Evolutionary conservation across 2,329 filamentous ascomycete species (phyloP).

Genomic region (Penicillium sp.): DNA sequence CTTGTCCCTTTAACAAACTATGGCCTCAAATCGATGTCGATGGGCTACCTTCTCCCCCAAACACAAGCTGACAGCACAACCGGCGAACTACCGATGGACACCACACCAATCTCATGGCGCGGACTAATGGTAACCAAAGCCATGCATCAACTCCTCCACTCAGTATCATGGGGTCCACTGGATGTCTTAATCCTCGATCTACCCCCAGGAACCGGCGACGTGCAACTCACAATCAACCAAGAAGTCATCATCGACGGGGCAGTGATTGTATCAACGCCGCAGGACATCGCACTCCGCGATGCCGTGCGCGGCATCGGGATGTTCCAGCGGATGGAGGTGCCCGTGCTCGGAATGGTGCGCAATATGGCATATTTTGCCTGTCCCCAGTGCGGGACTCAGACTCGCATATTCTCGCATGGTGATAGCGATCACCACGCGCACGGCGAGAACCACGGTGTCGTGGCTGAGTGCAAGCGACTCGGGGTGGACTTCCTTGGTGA

Average conservation of each 20-base stretch:
- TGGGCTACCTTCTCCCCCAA: conserved; percentile 77
- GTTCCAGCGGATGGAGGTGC: conserved; percentile 80
- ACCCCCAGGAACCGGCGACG: conserved; percentile 91
- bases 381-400: conserved; percentile 70
- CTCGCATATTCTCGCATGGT: conserved; percentile 66
- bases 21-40: conserved; percentile 96
- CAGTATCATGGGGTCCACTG: conserved; percentile 88
- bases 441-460: conserved; percentile 58
- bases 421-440: conserved; percentile 24
- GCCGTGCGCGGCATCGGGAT: conserved; percentile 89
- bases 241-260: conserved; percentile 82
- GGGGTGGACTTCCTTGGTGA: conserved; percentile 80
- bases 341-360: conserved; percentile 78
- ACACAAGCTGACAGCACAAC: conserved; percentile 27
- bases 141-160: conserved; percentile 88
- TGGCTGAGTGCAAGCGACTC: conserved; percentile 66
- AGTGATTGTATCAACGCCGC: conserved; percentile 87
- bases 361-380: conserved; percentile 88
- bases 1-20: conserved; percentile 88
- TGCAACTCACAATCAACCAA: conserved; percentile 94
- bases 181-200: conserved; percentile 88
- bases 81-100: conserved; percentile 39
- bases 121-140: conserved; percentile 98
- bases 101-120: conserved; percentile 85
- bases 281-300: conserved; percentile 88